Base-by-base conservation (phyloP, 2,329 filamentous ascomycete species). In the Tolypocladium amazonense region DNA sequence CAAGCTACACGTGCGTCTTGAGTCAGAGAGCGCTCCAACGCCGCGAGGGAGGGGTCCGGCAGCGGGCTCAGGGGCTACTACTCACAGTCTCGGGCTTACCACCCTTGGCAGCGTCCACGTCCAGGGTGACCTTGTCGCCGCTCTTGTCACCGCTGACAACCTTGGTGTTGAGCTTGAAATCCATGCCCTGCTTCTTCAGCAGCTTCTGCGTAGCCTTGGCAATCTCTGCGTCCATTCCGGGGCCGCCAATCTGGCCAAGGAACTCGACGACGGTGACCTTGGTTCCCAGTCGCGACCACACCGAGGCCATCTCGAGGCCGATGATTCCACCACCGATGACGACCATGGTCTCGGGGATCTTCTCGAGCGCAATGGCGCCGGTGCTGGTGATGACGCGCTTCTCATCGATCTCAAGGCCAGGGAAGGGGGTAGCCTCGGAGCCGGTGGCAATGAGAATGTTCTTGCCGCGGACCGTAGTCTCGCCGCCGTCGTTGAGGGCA, bases 271-370 rank as follows among this genome's bases (percentile, higher is more conserved):
- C 92, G 63, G 94, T 99, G 62, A 99, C 94, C 77, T 97, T 90
- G 65, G 92, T 77, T 64, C 94, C 94, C 63, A 99, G 82, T 70
- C 94, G 86, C 62, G 92, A 96, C 94, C 94, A 99, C 58, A 99
- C 94, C 58, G 93, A 97, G 65, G 81, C 91, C 94, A 99, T 99
- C 79, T 99, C 94, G 50, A 99, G 86, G 73, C 94, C 94, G 71
- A 99, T 99, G 75, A 99, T 99, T 75, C 94, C 94, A 73, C 94
- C 94, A 68, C 94, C 94, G 72, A 99, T 97, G 69, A 99, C 94
- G 65, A 95, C 81, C 89, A 99, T 88, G 78, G 90, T 94, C 83
- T 97, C 92, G 52, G 94, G 94, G 43, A 99, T 89, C 80, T 96
- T 84, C 70, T 90, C 83, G 62, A 99, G 83, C 47, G 92, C 83